A percentile compares a stretch with the other conserved stretches of the same genome.
Evolutionary conservation across 306 rosid species (phyloP).

Genomic region (Cyclanthera cordifolia): DNA sequence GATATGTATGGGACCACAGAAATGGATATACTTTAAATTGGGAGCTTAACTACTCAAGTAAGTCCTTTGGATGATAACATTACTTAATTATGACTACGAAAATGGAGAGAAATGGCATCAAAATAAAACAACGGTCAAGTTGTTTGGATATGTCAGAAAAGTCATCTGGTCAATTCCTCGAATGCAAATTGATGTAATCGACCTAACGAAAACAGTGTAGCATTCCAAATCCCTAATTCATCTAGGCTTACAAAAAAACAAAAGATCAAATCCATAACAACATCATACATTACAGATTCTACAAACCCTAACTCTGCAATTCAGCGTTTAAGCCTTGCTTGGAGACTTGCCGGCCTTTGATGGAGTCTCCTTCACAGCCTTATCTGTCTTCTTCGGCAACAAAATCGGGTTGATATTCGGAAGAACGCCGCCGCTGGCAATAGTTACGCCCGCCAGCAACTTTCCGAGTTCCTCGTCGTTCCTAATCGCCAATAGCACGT

Average conservation of each 20-base stretch:
- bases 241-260: neutral
- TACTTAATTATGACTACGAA: too few relatives aligned
- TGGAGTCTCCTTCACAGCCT: constrained; percentile 1
- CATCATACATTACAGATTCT: neutral
- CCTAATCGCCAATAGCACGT: constrained; percentile 27
- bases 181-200: neutral
- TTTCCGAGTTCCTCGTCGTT: constrained; percentile 35
- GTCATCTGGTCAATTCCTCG: neutral
- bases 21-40: too few relatives aligned
- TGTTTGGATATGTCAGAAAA: neutral
- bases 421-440: constrained; percentile 32
- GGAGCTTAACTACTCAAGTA: too few relatives aligned
- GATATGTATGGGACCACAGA: too few relatives aligned
- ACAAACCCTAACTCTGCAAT: neutral
- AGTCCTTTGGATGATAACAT: too few relatives aligned
- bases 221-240: neutral
- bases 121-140: too few relatives aligned
- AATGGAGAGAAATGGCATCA: too few relatives aligned
- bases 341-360: constrained; percentile 19
- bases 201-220: neutral
- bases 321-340: neutral
- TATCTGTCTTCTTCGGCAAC: constrained; percentile 26
- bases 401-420: constrained; percentile 31
- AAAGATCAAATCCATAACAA: neutral
- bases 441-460: constrained; percentile 27